Evolutionary conservation across 1,284 basidiomycete genomes (phyloP).

Genomic region (Austroboletus niveus): DNA sequence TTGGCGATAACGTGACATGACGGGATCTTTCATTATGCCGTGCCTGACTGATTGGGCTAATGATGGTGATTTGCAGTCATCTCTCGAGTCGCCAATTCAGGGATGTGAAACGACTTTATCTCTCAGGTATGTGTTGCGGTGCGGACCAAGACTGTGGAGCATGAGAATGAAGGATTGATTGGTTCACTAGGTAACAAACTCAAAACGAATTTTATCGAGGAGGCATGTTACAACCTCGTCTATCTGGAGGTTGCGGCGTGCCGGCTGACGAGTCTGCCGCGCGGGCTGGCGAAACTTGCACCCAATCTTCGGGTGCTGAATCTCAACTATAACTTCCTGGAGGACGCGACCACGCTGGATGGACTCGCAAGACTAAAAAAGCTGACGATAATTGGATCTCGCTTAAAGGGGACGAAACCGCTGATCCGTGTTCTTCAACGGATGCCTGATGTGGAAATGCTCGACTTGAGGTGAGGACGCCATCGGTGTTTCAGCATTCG

Average conservation of each 20-base stretch:
- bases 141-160: slow-evolving; percentile 5
- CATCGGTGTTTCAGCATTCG: slow-evolving; percentile 13
- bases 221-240: slow-evolving; percentile 82
- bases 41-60: slow-evolving; percentile 36
- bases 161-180: slow-evolving; percentile 8
- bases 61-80: slow-evolving; percentile 45
- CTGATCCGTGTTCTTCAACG: slow-evolving; percentile 69
- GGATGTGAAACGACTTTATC: slow-evolving; percentile 90
- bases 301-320: slow-evolving; percentile 94
- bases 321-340: slow-evolving; percentile 93
- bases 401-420: slow-evolving; percentile 68
- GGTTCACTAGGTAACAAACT: slow-evolving; percentile 47
- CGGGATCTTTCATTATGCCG: slow-evolving; percentile 37
- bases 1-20: slow-evolving; percentile 29
- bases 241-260: slow-evolving; percentile 95
- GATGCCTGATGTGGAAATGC: slow-evolving; percentile 78
- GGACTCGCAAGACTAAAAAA: slow-evolving; percentile 79
- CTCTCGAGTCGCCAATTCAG: slow-evolving; percentile 74
- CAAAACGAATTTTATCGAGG: slow-evolving; percentile 46
- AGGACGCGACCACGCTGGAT: slow-evolving; percentile 63
- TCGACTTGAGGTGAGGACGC: slow-evolving; percentile 81
- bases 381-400: slow-evolving; percentile 82
- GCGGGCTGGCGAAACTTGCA: slow-evolving; percentile 59
- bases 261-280: slow-evolving; percentile 74
- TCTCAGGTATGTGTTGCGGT: slow-evolving; percentile 68